Evolutionary conservation across 1,139 yeast genomes (phyloP).

Genomic region (Pichia cactophila): DNA sequence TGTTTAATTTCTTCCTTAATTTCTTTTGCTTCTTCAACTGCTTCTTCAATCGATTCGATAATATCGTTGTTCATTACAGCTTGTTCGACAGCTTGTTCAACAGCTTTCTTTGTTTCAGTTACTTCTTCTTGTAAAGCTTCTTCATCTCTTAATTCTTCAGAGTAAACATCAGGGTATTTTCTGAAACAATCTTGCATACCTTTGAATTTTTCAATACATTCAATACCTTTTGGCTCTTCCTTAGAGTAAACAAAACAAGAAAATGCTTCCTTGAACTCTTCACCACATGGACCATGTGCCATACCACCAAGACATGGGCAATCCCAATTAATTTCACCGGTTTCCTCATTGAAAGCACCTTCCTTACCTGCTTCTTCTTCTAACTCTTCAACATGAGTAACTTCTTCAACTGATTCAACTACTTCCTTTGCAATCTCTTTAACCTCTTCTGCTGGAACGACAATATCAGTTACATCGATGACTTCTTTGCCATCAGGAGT

Average conservation of each 20-base stretch:
- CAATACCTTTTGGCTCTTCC: conserved; percentile 95
- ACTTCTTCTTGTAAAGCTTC: conserved; percentile 34
- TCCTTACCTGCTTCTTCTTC: conserved; percentile 22
- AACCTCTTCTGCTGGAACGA: conserved; percentile 1
- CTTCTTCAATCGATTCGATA: conserved; percentile 18
- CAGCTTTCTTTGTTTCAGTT: conserved; percentile 13
- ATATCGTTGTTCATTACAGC: conserved; percentile 17
- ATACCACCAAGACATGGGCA: conserved; percentile 99
- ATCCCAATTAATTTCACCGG: conserved; percentile 99
- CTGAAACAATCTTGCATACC: conserved; percentile 95
- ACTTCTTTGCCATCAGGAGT: neutral
- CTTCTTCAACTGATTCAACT: conserved; percentile 1
- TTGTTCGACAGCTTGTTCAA: conserved; percentile 11
- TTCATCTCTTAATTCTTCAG: conserved; percentile 81
- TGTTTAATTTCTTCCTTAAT: conserved; percentile 11
- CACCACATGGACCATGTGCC: conserved; percentile 99
- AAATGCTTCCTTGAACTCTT: conserved; percentile 93
- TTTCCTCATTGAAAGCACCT: conserved; percentile 84
- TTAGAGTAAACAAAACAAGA: conserved; percentile 93
- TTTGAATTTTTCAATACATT: conserved; percentile 87
- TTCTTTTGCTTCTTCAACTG: conserved; percentile 24
- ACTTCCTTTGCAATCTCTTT: conserved; percentile 4
- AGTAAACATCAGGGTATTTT: conserved; percentile 86
- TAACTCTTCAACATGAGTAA: conserved; percentile 7
- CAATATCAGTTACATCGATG: conserved; percentile 4